phyloP scores from a whole-genome alignment of 163 green algal species.

The Chlorella variabilis region DNA sequence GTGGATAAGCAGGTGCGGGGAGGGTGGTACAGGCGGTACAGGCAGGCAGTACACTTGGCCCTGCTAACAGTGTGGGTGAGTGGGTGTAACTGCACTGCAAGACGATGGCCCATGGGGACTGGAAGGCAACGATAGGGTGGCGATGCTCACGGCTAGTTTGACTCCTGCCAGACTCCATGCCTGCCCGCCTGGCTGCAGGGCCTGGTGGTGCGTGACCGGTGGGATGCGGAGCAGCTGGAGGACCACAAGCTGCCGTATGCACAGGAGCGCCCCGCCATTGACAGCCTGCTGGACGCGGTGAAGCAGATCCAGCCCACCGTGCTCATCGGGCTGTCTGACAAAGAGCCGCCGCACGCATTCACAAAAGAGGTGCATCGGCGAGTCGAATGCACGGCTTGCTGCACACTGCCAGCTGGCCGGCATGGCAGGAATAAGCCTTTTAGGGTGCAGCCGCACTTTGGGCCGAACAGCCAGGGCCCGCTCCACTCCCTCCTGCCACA shows the following conservation, averaged over 20 bases:
- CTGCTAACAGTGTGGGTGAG: too few relatives aligned
- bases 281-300: conserved; percentile 63
- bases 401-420: too few relatives aligned
- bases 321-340: conserved; percentile 73
- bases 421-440: too few relatives aligned
- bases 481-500: neutral
- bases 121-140: too few relatives aligned
- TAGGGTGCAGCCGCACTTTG: too few relatives aligned
- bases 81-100: too few relatives aligned
- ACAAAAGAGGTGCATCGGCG: conserved; percentile 48
- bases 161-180: neutral
- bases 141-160: too few relatives aligned
- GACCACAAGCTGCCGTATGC: conserved; percentile 80
- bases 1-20: conserved; percentile 65
- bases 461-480: too few relatives aligned
- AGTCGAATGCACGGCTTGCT: too few relatives aligned
- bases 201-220: conserved; percentile 76
- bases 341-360: conserved; percentile 67
- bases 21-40: neutral
- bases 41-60: neutral
- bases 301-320: conserved; percentile 77
- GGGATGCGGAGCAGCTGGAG: conserved; percentile 74
- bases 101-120: too few relatives aligned
- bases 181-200: neutral
- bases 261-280: conserved; percentile 23